Base-by-base conservation (phyloP, 2,329 filamentous ascomycete genomes). In the Colletotrichum abscissum region DNA sequence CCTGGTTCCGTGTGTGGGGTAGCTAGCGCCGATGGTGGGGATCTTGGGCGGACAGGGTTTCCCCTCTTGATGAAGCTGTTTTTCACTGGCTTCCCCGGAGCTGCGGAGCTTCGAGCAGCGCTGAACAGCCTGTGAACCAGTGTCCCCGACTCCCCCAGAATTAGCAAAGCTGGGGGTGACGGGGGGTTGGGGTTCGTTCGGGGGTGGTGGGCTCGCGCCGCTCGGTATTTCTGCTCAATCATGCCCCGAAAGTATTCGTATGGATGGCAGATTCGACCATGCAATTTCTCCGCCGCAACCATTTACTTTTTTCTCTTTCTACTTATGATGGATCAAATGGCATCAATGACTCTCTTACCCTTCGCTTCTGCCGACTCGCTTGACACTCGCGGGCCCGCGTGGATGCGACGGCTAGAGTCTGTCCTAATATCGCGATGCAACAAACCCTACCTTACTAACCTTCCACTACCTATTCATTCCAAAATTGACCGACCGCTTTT, bases 191-290 rank as follows among this genome's bases (percentile, higher is more conserved):
- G 38, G 38, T 42, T 19, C 38, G 38, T 42, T 49, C 19, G 19
- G 16, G 58, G 42, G 22, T 19, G 46, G 28, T 57, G 38, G 42
- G 42, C 42, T 49, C 42, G 42, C 42, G 9, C 42, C 19, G 49
- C 71, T 73, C 71, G 67, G 71, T 46, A 56, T 57, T 63, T 73
- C 67, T 62, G 46, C 60, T 58, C 28, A 66, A 71, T 73, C 56
- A 66, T 73, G 60, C 5, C 54, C 71, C 71, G 71, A 73, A 62
- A 22, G 16, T 16, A 46, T 42, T 49, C 42, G 19, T 49, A 49
- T 22, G 42, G 42, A 55, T 16, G 35, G 22, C n/a, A 55, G n/a
- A 7, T 22, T 38, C 30, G 33, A 35, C 52, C 19, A 24, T 42
- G 38, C 42, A 52, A 35, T 60, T 73, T 66, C 71, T 70, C 71